A percentile compares a stretch with the other conserved stretches of the same genome.
Conservation (phyloP, 2,329 filamentous ascomycete species). For the Lecanicillium sp. region DNA sequence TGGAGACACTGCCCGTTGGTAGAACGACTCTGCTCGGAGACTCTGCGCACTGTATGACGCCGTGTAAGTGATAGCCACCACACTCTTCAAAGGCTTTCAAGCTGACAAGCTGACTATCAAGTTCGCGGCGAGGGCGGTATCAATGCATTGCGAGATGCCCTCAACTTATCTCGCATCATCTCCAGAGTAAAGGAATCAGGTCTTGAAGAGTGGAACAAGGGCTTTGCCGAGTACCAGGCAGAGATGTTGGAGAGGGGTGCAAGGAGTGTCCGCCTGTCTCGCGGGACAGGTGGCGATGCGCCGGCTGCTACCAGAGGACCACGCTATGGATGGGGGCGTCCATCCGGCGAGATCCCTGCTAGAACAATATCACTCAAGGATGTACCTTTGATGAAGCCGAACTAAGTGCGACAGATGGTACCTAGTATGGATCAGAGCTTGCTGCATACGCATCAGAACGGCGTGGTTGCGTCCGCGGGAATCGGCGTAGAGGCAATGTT, state of each 20-base stretch:
- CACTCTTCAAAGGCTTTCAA: too few relatives aligned
- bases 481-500: too few relatives aligned
- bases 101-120: neutral
- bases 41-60: slow-evolving; percentile 25
- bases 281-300: neutral
- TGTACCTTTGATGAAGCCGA: neutral
- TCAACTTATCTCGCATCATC: slow-evolving; percentile 15
- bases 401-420: too few relatives aligned
- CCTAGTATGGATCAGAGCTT: too few relatives aligned
- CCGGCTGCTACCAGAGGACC: neutral
- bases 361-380: neutral
- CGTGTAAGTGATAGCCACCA: slow-evolving; percentile 20
- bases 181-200: slow-evolving; percentile 1
- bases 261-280: slow-evolving; percentile 11
- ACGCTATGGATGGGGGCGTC: neutral
- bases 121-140: slow-evolving; percentile 39
- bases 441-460: too few relatives aligned
- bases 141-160: slow-evolving; percentile 25
- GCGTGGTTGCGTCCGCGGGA: too few relatives aligned
- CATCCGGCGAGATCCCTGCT: neutral
- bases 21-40: slow-evolving; percentile 34
- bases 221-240: slow-evolving; percentile 14
- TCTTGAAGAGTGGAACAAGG: slow-evolving; percentile 3
- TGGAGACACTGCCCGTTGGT: slow-evolving; percentile 23
- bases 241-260: slow-evolving; percentile 18